Base-by-base conservation (phyloP, 1,284 basidiomycete genomes). In the Irpex lacteus region DNA sequence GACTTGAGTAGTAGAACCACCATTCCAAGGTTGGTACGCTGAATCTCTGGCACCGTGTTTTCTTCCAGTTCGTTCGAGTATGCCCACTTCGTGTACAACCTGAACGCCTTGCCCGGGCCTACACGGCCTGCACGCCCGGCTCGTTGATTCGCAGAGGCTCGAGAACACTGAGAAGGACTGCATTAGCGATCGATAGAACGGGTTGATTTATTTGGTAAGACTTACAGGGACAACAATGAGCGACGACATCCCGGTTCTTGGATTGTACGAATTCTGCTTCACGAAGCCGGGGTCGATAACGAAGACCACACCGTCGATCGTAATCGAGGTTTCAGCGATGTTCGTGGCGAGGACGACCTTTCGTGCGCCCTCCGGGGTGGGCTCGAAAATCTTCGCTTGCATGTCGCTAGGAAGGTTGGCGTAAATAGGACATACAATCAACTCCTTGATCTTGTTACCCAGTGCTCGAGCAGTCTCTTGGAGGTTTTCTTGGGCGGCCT, bases 371-470 rank as follows among this genome's bases (percentile, higher is more conserved):
- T 94, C 92, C 0, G 98, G 97, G 5, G 98, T 99, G 1, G 97
- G 96, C 76, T 99, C 98, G 76, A 99, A 99, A 67, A 99, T 99
- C 80, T 98, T 98, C 40, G 96, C 93, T 76, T 99, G 98, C 96
- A 98, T 96, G 67, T 99, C 98, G 69, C 93, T 96, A 1, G 98
- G 98, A 38, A 99, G 79, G 74, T 98, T 98, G 66, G 98, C 96
- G 74, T 99, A 99, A 69, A 99, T 98, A 0, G 98, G 98, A 73
- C 96, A 98, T 60, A 99, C 86, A 63, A 99, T 90, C 61, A 99
- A 84, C 73, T 99, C 98, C 6, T 89, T 87, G 52, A 99, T 92
- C 79, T 98, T 98, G 80, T 98, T 98, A 19, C 97, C 97, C 0
- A 99, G 81, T 0, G 97, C 92, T 36, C 95, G 88, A 50, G 95